These are phyloP conservation scores for Silene vulgaris DNA, from an alignment of 179 eudicot genomes.

Conservation along the genomic window DNA sequence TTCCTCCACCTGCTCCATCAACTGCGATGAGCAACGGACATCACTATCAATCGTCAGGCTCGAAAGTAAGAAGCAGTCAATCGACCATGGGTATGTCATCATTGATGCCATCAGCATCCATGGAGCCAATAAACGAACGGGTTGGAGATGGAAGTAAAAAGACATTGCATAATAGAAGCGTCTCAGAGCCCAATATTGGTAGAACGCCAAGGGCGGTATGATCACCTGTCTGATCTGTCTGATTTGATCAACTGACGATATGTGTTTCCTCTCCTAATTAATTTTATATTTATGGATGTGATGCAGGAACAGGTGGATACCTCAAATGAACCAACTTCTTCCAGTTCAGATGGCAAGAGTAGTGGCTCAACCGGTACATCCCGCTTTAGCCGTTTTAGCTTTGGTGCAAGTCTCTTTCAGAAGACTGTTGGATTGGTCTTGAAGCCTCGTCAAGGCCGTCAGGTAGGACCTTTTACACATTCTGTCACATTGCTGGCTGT, in stretches of 20 bases:
- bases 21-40: constrained; percentile 42
- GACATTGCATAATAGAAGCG: constrained; percentile 53
- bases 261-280: background rate
- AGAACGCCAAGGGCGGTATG: constrained; percentile 42
- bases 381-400: constrained; percentile 55
- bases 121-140: constrained; percentile 69
- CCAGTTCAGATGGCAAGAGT: constrained; percentile 39
- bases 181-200: constrained; percentile 43
- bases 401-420: constrained; percentile 65
- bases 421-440: constrained; percentile 70
- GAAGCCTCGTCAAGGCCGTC: constrained; percentile 68
- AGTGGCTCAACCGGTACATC: constrained; percentile 38
- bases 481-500: background rate
- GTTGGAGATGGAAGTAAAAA: constrained; percentile 45
- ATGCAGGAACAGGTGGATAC: constrained; percentile 35
- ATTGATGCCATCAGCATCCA: constrained; percentile 49
- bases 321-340: constrained; percentile 40
- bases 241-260: background rate
- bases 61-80: constrained; percentile 60
- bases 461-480: constrained; percentile 37
- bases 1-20: constrained; percentile 77
- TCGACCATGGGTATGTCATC: constrained; percentile 73
- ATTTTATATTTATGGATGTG: constrained; percentile 8
- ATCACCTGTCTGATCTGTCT: background rate
- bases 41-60: constrained; percentile 38